Conservation (phyloP, 345 rosid species). For the Populus deltoides region DNA sequence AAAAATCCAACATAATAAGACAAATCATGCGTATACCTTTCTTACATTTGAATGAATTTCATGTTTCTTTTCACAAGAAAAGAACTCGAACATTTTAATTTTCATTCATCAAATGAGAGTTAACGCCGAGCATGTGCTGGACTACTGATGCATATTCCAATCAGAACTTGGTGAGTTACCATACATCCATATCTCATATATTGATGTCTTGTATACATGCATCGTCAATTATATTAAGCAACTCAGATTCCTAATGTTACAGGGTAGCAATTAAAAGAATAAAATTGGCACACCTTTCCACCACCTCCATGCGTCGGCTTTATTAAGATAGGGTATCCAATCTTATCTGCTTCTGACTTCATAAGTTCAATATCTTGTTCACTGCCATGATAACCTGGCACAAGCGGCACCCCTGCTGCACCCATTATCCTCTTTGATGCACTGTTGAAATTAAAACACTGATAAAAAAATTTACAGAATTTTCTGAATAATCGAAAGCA, state of each 20-base stretch:
- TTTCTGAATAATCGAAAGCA: not conserved
- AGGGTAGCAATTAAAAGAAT: not conserved
- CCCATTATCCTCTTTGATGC: slow-evolving; percentile 98
- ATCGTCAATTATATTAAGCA: not conserved
- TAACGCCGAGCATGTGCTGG: not conserved
- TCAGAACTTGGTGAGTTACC: not conserved
- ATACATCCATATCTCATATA: not conserved
- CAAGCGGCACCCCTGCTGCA: slow-evolving; percentile 92
- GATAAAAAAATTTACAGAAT: not conserved
- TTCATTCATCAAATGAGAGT: not conserved
- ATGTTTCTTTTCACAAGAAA: no score
- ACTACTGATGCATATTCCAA: not conserved
- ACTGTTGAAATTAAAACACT: slow-evolving; percentile 37
- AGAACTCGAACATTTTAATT: no score
- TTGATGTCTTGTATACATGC: not conserved
- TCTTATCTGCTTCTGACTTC: slow-evolving; percentile 83
- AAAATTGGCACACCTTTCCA: slow-evolving; percentile 59
- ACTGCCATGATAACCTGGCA: slow-evolving; percentile 88
- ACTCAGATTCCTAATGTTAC: not conserved
- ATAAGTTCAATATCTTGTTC: slow-evolving; percentile 79
- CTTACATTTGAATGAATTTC: no score
- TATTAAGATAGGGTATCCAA: slow-evolving; percentile 83
- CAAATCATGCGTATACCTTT: no score
- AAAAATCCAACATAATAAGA: slow-evolving; percentile 4
- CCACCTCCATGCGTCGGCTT: slow-evolving; percentile 98